Conservation (phyloP, 1,284 basidiomycete genomes). For the Moesziomyces sp. region DNA sequence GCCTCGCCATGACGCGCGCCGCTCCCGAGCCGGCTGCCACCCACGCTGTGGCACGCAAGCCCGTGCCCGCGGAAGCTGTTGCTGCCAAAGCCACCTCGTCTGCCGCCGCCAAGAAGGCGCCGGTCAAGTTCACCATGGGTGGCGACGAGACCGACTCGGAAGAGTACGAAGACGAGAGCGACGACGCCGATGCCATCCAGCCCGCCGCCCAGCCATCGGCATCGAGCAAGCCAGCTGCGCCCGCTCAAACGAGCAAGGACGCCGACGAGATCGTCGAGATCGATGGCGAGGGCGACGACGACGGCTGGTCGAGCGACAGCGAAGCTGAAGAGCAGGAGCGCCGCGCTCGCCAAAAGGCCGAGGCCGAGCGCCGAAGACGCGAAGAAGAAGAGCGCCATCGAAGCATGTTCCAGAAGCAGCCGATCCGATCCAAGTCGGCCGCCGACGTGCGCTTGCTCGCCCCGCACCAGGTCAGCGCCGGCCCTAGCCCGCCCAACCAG, state of each 20-base stretch:
- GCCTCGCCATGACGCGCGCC: slow-evolving; percentile 51
- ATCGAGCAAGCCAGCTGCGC: slow-evolving; percentile 2
- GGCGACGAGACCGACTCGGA: slow-evolving; percentile 59
- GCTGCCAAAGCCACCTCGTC: slow-evolving; percentile 16
- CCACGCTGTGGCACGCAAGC: slow-evolving; percentile 40
- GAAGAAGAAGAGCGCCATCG: slow-evolving; percentile 77
- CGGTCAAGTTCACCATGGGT: slow-evolving; percentile 63
- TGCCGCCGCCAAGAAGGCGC: slow-evolving; percentile 29
- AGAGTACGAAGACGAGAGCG: slow-evolving; percentile 53
- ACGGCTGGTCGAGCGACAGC: slow-evolving; percentile 66
- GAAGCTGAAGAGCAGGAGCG: slow-evolving; percentile 66
- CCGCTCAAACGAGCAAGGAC: slow-evolving; percentile 10
- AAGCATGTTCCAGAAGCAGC: slow-evolving; percentile 81
- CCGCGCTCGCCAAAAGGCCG: slow-evolving; percentile 57
- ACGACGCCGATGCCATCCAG: slow-evolving; percentile 16
- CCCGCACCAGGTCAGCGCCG: slow-evolving; percentile 16
- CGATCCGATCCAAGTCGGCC: slow-evolving; percentile 69
- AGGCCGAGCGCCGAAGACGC: slow-evolving; percentile 69
- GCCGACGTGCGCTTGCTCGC: slow-evolving; percentile 54
- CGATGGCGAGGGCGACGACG: slow-evolving; percentile 52
- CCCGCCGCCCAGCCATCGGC: not conserved
- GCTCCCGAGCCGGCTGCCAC: slow-evolving; percentile 22
- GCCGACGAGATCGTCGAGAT: slow-evolving; percentile 28
- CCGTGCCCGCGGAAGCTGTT: slow-evolving; percentile 17
- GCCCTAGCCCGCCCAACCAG: slow-evolving; percentile 27